phyloP scores from a whole-genome alignment of 2,329 filamentous ascomycete species.

The Stachybotrys chlorohalonatus region DNA sequence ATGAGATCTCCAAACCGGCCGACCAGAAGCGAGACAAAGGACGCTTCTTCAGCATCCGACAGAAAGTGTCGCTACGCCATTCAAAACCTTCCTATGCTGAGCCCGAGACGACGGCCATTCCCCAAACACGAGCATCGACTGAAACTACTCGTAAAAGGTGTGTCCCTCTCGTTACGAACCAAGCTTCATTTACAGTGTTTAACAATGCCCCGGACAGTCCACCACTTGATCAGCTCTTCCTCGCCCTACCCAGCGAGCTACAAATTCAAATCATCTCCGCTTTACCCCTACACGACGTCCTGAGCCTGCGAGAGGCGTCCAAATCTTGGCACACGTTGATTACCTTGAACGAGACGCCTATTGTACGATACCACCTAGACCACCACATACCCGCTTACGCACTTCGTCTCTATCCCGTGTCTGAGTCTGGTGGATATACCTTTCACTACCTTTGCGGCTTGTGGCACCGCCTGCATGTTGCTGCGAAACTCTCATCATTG shows the following conservation, averaged over 20 bases:
- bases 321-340: slow-evolving; percentile 51
- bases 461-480: slow-evolving; percentile 58
- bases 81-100: slow-evolving; percentile 17
- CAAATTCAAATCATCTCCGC: slow-evolving; percentile 54
- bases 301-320: slow-evolving; percentile 50
- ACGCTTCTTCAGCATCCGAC: slow-evolving; percentile 31
- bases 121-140: slow-evolving; percentile 10
- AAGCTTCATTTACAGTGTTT: slow-evolving; percentile 5
- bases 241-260: slow-evolving; percentile 49
- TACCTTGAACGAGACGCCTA: slow-evolving; percentile 49
- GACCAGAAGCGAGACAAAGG: slow-evolving; percentile 32
- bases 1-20: slow-evolving; percentile 18
- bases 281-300: slow-evolving; percentile 49
- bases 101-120: slow-evolving; percentile 7
- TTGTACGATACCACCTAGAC: slow-evolving; percentile 52
- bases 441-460: slow-evolving; percentile 55
- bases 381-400: slow-evolving; percentile 53
- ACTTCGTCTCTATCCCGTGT: slow-evolving; percentile 46
- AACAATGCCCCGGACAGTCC: slow-evolving; percentile 4
- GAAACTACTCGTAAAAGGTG: slow-evolving; percentile 24
- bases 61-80: slow-evolving; percentile 26
- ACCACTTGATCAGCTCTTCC: slow-evolving; percentile 48
- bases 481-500: slow-evolving; percentile 50
- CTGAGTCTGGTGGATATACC: slow-evolving; percentile 37
- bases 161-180: not conserved